These are phyloP conservation scores for Phytophthora fragariae DNA, from an alignment of 352 stramenopile genomes.

Conservation along the genomic window DNA sequence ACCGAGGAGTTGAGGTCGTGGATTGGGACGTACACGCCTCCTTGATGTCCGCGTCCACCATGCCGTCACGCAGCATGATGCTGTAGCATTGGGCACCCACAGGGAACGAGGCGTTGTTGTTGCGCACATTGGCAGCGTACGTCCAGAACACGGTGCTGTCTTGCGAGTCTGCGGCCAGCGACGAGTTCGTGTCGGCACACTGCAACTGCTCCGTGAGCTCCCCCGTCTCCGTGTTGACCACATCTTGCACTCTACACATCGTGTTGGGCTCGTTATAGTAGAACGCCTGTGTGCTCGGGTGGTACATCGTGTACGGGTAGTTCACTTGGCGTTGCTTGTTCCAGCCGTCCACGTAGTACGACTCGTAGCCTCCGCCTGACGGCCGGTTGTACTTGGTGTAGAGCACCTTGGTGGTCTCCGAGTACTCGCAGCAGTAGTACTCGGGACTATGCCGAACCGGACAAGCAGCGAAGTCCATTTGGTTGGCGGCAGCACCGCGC, in stretches of 20 bases:
- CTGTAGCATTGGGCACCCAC: conserved; percentile 49
- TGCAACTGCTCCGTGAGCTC: conserved; percentile 42
- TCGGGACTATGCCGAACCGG: conserved; percentile 33
- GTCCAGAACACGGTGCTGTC: conserved; percentile 53
- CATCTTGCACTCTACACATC: conserved; percentile 41
- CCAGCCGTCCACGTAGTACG: conserved; percentile 49
- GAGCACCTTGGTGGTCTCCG: conserved; percentile 28
- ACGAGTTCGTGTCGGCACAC: conserved; percentile 43
- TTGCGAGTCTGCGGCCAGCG: conserved; percentile 35
- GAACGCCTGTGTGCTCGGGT: conserved; percentile 39
- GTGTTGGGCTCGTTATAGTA: conserved; percentile 40
- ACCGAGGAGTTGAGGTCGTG: conserved; percentile 16
- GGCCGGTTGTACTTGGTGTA: conserved; percentile 46
- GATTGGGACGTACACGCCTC: conserved; percentile 28
- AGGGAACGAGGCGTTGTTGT: conserved; percentile 64
- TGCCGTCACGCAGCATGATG: conserved; percentile 40
- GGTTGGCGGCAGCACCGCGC: conserved; percentile 13
- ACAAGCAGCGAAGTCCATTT: conserved; percentile 36
- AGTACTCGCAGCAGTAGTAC: conserved; percentile 49
- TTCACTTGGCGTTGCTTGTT: conserved; percentile 46
- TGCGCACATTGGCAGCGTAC: conserved; percentile 45
- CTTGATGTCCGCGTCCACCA: conserved; percentile 30
- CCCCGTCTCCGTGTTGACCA: conserved; percentile 30
- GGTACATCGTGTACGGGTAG: conserved; percentile 44
- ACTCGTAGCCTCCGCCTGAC: conserved; percentile 35